Percentiles rank a stretch among this genome's conserved stretches.
These are phyloP conservation scores for Xylariaceae sp. DNA, from an alignment of 2,329 filamentous ascomycete genomes.

Conservation along the genomic window DNA sequence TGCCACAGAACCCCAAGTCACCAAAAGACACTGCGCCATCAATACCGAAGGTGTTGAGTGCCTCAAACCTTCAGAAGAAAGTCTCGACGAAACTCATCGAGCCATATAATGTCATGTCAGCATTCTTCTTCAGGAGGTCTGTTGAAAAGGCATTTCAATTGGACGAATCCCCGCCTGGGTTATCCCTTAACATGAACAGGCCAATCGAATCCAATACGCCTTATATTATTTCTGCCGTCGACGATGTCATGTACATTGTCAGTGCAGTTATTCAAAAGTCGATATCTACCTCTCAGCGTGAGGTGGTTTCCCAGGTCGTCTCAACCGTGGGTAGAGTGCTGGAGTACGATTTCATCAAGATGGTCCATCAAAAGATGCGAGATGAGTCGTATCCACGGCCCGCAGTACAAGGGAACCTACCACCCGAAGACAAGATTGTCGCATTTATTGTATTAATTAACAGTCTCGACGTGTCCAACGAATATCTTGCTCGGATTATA, in stretches of 20 bases:
- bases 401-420: constrained; percentile 69
- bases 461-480: constrained; percentile 85
- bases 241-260: constrained; percentile 99
- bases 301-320: constrained; percentile 71
- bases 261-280: constrained; percentile 85
- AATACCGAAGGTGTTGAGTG: constrained; percentile 67
- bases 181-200: constrained; percentile 70
- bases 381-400: constrained; percentile 89
- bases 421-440: constrained; percentile 82
- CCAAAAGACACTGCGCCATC: constrained; percentile 53
- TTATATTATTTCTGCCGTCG: constrained; percentile 90
- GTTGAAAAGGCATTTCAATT: constrained; percentile 97
- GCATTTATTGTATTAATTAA: constrained; percentile 91
- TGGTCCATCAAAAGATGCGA: constrained; percentile 96
- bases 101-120: constrained; percentile 88
- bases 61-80: constrained; percentile 77
- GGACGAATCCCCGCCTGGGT: constrained; percentile 76
- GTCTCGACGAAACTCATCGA: constrained; percentile 66
- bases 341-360: constrained; percentile 84
- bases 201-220: constrained; percentile 73
- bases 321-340: constrained; percentile 76
- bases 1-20: constrained; percentile 44
- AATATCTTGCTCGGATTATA: constrained; percentile 87
- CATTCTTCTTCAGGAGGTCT: constrained; percentile 92
- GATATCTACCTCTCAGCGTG: constrained; percentile 76